phyloP scores from a whole-genome alignment of 495 filamentous ascomycete species.

The Trichoderma virens region DNA sequence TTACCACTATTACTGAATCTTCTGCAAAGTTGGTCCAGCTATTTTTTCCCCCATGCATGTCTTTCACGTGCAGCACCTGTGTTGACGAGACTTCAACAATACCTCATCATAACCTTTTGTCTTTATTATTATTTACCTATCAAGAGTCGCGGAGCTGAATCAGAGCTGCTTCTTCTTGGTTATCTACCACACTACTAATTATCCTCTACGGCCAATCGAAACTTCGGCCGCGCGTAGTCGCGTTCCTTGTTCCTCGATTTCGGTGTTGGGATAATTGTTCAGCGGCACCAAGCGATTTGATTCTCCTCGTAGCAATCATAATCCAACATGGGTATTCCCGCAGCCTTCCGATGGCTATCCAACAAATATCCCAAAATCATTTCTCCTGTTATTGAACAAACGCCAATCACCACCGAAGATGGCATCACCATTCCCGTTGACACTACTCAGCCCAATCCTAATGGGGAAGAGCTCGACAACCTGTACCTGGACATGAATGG shows the following conservation, averaged over 20 bases:
- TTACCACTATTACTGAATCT: no score
- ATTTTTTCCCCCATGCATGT: not conserved
- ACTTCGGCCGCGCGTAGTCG: not conserved
- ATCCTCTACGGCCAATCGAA: not conserved
- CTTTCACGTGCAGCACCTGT: not conserved
- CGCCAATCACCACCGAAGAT: conserved; percentile 64
- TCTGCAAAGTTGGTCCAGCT: not conserved
- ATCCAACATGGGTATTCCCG: conserved; percentile 82
- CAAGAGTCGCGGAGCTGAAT: not conserved
- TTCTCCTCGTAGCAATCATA: not conserved
- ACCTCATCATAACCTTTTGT: not conserved
- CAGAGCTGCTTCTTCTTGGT: not conserved
- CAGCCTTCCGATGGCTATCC: conserved; percentile 87
- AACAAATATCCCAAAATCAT: conserved; percentile 96
- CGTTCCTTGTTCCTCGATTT: not conserved
- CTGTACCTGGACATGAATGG: conserved; percentile 99
- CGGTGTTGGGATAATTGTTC: not conserved
- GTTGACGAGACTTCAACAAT: not conserved
- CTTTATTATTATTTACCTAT: not conserved
- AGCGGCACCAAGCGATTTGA: not conserved
- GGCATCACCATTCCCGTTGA: conserved; percentile 79
- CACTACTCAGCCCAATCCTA: conserved; percentile 77
- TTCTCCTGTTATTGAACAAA: conserved; percentile 79
- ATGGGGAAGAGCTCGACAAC: conserved; percentile 97
- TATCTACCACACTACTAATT: not conserved